Conservation (phyloP, 2,329 filamentous ascomycete genomes). For the Paraphoma sp. region DNA sequence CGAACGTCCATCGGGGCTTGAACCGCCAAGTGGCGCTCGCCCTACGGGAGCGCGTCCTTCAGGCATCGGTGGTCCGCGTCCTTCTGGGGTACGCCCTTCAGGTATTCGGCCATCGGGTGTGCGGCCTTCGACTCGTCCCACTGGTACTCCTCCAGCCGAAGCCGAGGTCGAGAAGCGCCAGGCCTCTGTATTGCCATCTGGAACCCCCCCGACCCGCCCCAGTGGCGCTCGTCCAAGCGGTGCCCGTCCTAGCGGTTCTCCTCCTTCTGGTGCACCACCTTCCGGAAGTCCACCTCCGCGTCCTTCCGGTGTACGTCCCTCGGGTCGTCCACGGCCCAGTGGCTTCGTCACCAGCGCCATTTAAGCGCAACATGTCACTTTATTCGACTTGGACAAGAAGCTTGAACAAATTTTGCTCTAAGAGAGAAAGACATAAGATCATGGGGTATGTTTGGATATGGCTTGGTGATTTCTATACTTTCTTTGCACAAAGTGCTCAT, state of each 20-base stretch:
- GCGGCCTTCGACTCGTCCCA: not conserved
- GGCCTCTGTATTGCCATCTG: not conserved
- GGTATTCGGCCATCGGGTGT: not conserved
- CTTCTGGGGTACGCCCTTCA: no score
- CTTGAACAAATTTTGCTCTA: not conserved
- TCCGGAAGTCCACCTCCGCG: not conserved
- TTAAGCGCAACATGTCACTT: not conserved
- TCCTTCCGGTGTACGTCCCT: not conserved
- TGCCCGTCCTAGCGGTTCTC: not conserved
- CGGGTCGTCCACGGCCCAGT: not conserved
- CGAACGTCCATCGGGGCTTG: no score
- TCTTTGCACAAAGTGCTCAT: not conserved
- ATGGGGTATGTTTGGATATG: not conserved
- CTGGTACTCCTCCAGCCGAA: not conserved
- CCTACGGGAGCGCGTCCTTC: not conserved
- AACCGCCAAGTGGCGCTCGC: no score
- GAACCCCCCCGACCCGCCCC: not conserved
- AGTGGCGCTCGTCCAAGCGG: not conserved
- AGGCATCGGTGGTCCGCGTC: no score
- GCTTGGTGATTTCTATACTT: not conserved
- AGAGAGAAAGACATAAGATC: not conserved
- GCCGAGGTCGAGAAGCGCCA: not conserved
- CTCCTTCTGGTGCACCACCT: not conserved
- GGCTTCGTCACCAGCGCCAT: not conserved
- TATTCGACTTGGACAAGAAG: not conserved